phyloP scores from a whole-genome alignment of 495 filamentous ascomycete species.

The Hypoxylon crocopeplum region DNA sequence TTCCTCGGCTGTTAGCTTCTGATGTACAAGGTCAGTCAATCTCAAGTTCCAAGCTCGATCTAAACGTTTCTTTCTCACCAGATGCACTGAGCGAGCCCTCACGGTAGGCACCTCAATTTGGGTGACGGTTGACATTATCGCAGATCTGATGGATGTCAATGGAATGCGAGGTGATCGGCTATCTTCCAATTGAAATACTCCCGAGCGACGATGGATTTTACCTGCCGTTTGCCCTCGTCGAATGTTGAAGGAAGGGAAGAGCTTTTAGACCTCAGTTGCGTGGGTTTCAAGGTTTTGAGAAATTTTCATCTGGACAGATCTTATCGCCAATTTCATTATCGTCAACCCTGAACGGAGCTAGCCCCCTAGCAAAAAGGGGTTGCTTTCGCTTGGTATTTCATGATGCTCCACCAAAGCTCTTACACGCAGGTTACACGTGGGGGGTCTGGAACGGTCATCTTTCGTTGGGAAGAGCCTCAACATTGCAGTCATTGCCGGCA shows the following conservation, averaged over 20 bases:
- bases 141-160: not conserved
- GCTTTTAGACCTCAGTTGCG: not conserved
- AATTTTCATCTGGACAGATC: conserved; percentile 19
- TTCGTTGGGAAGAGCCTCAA: conserved; percentile 38
- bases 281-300: conserved; percentile 21
- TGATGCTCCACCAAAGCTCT: conserved; percentile 22
- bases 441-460: conserved; percentile 20
- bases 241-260: conserved; percentile 2
- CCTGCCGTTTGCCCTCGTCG: not conserved
- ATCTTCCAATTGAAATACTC: not conserved
- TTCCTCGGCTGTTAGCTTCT: conserved; percentile 28
- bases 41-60: no score
- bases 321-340: conserved; percentile 16
- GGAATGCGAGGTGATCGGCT: not conserved
- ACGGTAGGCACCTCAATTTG: conserved; percentile 23
- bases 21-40: conserved; percentile 1
- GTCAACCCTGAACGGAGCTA: conserved; percentile 12
- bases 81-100: conserved; percentile 18
- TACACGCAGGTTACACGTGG: conserved; percentile 26
- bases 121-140: conserved; percentile 33
- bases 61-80: conserved; percentile 11
- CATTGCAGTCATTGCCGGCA: conserved; percentile 6
- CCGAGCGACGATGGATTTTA: not conserved
- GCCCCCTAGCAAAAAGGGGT: conserved; percentile 20
- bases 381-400: conserved; percentile 15